phyloP scores from a whole-genome alignment of 768 basidiomycete species.

The Obba rivulosa region DNA sequence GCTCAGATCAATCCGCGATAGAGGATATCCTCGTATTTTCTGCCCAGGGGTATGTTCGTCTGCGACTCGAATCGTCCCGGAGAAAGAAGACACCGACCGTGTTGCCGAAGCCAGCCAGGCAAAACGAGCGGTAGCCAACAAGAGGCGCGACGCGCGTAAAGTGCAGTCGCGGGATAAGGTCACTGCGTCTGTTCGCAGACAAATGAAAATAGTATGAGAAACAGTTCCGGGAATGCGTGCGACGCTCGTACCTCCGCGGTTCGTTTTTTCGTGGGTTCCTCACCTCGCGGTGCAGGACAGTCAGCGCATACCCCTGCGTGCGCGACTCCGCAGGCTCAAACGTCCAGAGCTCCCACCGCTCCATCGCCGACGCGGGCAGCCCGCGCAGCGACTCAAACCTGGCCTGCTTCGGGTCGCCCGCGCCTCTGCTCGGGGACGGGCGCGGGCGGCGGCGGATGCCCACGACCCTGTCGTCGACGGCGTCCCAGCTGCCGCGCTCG shows the following conservation, averaged over 20 bases:
- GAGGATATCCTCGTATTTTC: neutral
- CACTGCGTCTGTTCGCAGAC: conserved; percentile 6
- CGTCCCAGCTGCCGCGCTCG: conserved; percentile 79
- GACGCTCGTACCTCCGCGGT: conserved; percentile 1
- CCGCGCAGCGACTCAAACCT: conserved; percentile 29
- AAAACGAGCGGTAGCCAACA: conserved; percentile 41
- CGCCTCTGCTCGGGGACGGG: conserved; percentile 33
- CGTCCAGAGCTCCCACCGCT: conserved; percentile 82
- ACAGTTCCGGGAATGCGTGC: too few relatives aligned
- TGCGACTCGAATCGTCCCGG: neutral
- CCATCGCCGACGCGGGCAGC: conserved; percentile 58
- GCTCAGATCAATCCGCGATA: neutral
- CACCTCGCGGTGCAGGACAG: conserved; percentile 34
- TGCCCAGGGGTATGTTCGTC: neutral
- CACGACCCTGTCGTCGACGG: conserved; percentile 48
- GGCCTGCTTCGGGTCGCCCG: conserved; percentile 16
- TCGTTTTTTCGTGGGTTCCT: neutral
- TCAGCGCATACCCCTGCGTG: conserved; percentile 47
- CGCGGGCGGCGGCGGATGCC: conserved; percentile 70
- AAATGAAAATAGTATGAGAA: too few relatives aligned
- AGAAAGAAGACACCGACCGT: conserved; percentile 55
- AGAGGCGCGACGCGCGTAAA: conserved; percentile 74
- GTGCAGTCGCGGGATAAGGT: conserved; percentile 53
- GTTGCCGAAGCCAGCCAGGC: conserved; percentile 74
- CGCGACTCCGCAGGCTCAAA: conserved; percentile 53